Conservation (phyloP, 2,329 filamentous ascomycete species). For the Dendrostoma leiphaemia region DNA sequence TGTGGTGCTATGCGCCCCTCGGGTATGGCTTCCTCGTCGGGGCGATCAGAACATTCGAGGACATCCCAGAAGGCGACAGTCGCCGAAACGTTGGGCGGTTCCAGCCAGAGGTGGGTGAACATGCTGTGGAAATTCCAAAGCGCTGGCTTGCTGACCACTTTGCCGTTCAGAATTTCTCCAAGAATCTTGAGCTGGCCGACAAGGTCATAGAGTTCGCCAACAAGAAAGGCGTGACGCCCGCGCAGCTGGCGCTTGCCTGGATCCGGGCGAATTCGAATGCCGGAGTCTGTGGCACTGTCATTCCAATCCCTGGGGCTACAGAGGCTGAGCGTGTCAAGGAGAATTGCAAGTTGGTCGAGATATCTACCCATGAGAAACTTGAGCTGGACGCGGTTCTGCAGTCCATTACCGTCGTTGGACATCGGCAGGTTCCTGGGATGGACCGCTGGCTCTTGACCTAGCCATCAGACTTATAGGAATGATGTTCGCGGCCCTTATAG, state of each 20-base stretch:
- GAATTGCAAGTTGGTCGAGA: background rate
- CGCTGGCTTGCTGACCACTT: background rate
- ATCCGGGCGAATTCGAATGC: background rate
- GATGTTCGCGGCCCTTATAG: no score
- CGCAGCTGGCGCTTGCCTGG: slow-evolving; percentile 7
- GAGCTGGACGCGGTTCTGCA: background rate
- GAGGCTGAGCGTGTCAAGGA: background rate
- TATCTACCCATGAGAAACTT: background rate
- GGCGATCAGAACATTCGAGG: slow-evolving; percentile 40
- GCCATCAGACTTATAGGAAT: background rate
- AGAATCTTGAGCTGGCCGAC: slow-evolving; percentile 2
- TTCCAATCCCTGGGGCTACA: slow-evolving; percentile 3
- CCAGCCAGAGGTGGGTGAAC: slow-evolving; percentile 40
- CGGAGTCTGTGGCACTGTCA: background rate
- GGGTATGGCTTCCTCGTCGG: slow-evolving; percentile 55
- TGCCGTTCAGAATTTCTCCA: background rate
- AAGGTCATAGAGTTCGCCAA: background rate
- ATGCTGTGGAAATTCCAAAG: no score
- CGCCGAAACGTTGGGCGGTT: slow-evolving; percentile 44
- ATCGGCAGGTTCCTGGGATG: slow-evolving; percentile 1
- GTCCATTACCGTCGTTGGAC: background rate
- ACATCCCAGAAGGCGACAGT: slow-evolving; percentile 46
- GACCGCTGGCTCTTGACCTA: background rate
- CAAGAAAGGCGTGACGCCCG: background rate
- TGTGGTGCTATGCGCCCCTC: slow-evolving; percentile 59